Conservation (phyloP, 768 basidiomycete genomes). For the Boletus rufocinnamomeus region DNA sequence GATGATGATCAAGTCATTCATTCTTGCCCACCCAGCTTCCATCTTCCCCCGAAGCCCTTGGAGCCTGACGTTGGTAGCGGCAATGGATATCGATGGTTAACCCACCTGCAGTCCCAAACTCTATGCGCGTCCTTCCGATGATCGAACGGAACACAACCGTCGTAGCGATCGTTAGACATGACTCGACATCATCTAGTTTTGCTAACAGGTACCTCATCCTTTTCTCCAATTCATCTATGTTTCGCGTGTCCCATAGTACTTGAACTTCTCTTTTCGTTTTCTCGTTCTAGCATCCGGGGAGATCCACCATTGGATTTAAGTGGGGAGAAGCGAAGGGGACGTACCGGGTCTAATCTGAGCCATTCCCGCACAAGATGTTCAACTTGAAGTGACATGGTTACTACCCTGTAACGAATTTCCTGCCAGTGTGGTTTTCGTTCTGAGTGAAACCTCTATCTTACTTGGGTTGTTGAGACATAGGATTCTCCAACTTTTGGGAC, state of each 20-base stretch:
- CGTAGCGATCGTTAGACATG: not conserved
- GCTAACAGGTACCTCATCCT: slow-evolving; percentile 40
- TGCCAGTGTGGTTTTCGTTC: not conserved
- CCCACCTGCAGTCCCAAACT: slow-evolving; percentile 86
- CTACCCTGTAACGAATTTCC: not conserved
- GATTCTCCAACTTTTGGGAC: not conserved
- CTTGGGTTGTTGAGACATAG: not conserved
- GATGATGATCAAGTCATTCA: slow-evolving; percentile 85
- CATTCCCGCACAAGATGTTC: slow-evolving; percentile 51
- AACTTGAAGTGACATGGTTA: slow-evolving; percentile 29
- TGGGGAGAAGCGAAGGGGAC: not conserved
- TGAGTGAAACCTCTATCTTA: not conserved
- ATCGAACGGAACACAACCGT: not conserved
- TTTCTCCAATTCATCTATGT: slow-evolving; percentile 39
- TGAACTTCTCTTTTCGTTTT: slow-evolving; percentile 41
- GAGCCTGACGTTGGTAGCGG: not conserved
- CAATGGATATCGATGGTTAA: not conserved
- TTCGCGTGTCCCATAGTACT: slow-evolving; percentile 32
- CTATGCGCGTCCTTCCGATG: slow-evolving; percentile 60
- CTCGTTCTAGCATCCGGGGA: slow-evolving; percentile 34
- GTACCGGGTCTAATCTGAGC: slow-evolving; percentile 51
- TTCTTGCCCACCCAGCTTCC: slow-evolving; percentile 89
- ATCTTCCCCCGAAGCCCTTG: slow-evolving; percentile 76
- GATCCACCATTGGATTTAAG: not conserved
- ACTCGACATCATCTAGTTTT: not conserved